These are phyloP conservation scores for Colletotrichum agaves DNA, from an alignment of 2,329 filamentous ascomycete genomes.

Conservation along the genomic window DNA sequence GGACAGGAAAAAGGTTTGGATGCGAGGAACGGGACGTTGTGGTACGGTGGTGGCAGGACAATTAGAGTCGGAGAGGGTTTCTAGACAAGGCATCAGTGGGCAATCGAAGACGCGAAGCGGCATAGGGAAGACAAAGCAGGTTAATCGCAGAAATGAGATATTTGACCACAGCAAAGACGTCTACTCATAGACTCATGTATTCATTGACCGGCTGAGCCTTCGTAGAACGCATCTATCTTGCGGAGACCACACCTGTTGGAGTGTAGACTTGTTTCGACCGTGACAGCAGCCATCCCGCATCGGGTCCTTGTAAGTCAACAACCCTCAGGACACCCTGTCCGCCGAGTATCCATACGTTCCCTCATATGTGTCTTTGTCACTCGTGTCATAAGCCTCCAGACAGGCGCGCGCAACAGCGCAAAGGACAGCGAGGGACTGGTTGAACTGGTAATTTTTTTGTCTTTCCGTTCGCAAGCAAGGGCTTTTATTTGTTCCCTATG, in stretches of 20 bases:
- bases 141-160: not conserved
- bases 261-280: not conserved
- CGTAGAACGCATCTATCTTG: constrained; percentile 27
- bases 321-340: constrained; percentile 32
- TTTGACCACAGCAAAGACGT: not conserved
- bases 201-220: constrained; percentile 37
- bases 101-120: not conserved
- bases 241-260: constrained; percentile 13
- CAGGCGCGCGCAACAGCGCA: constrained; percentile 17
- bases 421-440: constrained; percentile 26
- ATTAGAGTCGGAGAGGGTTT: constrained; percentile 72
- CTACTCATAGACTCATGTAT: constrained; percentile 33
- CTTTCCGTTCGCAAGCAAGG: constrained; percentile 39
- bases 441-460: constrained; percentile 37
- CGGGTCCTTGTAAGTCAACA: not conserved
- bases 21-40: constrained; percentile 78
- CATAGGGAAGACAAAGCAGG: not conserved
- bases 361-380: constrained; percentile 32
- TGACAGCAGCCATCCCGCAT: constrained; percentile 30
- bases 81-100: constrained; percentile 43
- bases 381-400: constrained; percentile 20
- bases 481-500: constrained; percentile 57
- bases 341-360: constrained; percentile 13
- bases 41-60: constrained; percentile 87
- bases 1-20: constrained; percentile 86